phyloP scores from a whole-genome alignment of 345 rosid species.

The Populus alba region DNA sequence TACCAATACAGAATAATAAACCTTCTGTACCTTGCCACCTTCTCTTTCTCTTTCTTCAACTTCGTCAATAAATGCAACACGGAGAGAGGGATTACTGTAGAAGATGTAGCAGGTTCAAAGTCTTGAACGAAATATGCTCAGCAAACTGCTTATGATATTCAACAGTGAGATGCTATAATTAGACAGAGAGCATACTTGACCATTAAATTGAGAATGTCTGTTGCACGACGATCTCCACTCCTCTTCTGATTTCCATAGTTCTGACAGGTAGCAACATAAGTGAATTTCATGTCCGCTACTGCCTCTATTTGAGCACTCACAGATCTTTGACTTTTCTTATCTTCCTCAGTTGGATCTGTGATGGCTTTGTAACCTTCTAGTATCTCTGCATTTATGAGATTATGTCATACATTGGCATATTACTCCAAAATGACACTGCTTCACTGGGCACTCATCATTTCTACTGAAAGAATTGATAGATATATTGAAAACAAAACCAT shows the following conservation, averaged over 20 bases:
- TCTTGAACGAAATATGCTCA: slow-evolving; percentile 9
- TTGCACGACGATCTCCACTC: slow-evolving; percentile 90
- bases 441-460: background rate
- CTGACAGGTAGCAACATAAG: slow-evolving; percentile 96
- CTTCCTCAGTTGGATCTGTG: slow-evolving; percentile 76
- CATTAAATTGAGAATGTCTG: slow-evolving; percentile 93
- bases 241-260: slow-evolving; percentile 90
- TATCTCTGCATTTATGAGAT: slow-evolving; percentile 62
- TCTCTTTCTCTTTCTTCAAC: slow-evolving; percentile 96
- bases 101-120: slow-evolving; percentile 24
- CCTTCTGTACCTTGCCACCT: slow-evolving; percentile 64
- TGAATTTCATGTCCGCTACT: slow-evolving; percentile 91
- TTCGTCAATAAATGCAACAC: slow-evolving; percentile 95
- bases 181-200: slow-evolving; percentile 70
- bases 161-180: slow-evolving; percentile 1
- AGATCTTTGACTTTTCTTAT: slow-evolving; percentile 87
- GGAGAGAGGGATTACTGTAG: slow-evolving; percentile 84
- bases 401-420: slow-evolving; percentile 13
- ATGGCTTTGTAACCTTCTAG: slow-evolving; percentile 92
- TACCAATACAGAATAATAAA: slow-evolving; percentile 82
- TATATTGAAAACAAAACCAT: background rate
- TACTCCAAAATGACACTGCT: slow-evolving; percentile 3
- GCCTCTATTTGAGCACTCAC: slow-evolving; percentile 83
- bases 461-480: slow-evolving; percentile 1
- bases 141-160: background rate